Base-by-base conservation (phyloP, 2,329 filamentous ascomycete species). In the Pseudocercospora cruenta region DNA sequence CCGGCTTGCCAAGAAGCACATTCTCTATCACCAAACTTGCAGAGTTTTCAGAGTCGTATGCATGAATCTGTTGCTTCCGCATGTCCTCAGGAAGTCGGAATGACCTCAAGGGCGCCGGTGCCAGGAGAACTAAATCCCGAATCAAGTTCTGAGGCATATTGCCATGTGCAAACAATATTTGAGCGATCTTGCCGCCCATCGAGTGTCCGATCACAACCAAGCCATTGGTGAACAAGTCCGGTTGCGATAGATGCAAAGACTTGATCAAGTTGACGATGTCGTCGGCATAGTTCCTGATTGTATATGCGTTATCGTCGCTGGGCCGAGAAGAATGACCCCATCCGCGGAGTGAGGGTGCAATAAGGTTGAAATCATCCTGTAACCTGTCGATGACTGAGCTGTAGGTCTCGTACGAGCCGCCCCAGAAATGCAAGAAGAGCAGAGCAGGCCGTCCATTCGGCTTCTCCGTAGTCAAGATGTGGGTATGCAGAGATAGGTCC, bases 161-260 rank as follows among this genome's bases (percentile, higher is more conserved):
- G 9, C 39, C 19, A 19, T 12, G 1, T n/a, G 51, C 28, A n/a
- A 55, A 22, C 19, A 55, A 24, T 16, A 26, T n/a, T 28, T 55
- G 51, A 26, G 51, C 51, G 14, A 55, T 55, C 28, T 55, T 55
- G 21, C 51, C 51, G 51, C 51, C 51, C 51, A 31, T 55, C 16
- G 51, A 55, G 28, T 55, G 51, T 6, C 51, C 51, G 12, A 55
- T 31, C 6, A 55, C 8, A 4, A 24, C 9, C 2, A 55, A 26
- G 19, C 51, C 51, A n/a, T 55, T 24, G 7, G 12, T 31, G 51
- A 55, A 55, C 8, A 55, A n/a, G 12, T 10, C 19, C 19, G 51
- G 51, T n/a, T 55, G 51, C 6, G 19, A 24, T 7, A 6, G 9
- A 3, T 55, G 22, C 6, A 55, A 24, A 28, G 21, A 8, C 2